Conservation (phyloP, 495 filamentous ascomycete genomes). For the Tuber borchii region DNA sequence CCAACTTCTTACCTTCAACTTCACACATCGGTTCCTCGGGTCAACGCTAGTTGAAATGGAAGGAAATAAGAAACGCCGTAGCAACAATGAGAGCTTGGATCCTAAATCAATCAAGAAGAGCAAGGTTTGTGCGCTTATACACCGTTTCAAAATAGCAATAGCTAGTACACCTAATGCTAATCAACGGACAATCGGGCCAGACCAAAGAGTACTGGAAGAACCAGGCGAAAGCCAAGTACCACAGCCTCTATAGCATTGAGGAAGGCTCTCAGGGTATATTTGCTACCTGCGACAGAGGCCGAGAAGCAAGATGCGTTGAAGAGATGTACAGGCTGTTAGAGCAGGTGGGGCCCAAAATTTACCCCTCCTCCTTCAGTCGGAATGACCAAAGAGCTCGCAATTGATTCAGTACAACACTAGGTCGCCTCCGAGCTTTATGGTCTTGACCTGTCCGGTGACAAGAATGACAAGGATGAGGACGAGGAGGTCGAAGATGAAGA, state of each 20-base stretch:
- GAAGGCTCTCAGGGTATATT: conserved; percentile 81
- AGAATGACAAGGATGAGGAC: conserved; percentile 43
- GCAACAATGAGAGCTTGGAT: conserved; percentile 15
- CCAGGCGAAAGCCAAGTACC: conserved; percentile 31
- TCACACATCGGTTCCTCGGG: conserved; percentile 9
- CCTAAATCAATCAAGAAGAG: conserved; percentile 34
- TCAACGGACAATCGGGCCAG: conserved; percentile 1
- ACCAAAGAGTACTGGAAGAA: conserved; percentile 32
- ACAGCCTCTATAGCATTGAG: conserved; percentile 48
- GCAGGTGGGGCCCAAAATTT: conserved; percentile 50
- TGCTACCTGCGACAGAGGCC: conserved; percentile 75
- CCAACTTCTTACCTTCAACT: neutral
- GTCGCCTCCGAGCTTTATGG: conserved; percentile 52
- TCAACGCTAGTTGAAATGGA: conserved; percentile 21
- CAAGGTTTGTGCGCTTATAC: conserved; percentile 20
- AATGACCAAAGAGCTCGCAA: conserved; percentile 11
- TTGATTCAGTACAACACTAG: conserved; percentile 49
- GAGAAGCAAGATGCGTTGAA: conserved; percentile 66
- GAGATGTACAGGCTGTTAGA: conserved; percentile 70
- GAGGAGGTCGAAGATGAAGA: conserved; percentile 51
- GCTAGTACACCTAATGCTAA: conserved; percentile 4
- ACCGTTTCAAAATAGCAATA: neutral
- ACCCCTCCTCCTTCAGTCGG: neutral
- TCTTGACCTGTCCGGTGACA: conserved; percentile 45
- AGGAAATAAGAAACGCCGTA: conserved; percentile 27